Conservation (phyloP, 1,139 yeast species). For the Taiozyma sp. region DNA sequence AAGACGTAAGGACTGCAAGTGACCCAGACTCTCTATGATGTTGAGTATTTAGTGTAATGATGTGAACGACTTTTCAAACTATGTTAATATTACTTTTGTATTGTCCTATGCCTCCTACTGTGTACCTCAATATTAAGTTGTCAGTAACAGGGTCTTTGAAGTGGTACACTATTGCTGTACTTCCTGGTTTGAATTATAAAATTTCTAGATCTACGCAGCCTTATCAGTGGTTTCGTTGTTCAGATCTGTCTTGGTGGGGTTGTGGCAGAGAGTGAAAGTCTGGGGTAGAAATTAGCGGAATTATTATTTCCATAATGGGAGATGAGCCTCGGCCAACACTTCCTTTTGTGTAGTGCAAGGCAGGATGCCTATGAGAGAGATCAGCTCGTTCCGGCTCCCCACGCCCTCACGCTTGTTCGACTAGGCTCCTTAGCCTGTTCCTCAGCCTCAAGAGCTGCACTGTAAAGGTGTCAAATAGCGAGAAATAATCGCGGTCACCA, state of each 20-base stretch:
- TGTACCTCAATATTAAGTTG: not conserved
- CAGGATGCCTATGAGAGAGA: not conserved
- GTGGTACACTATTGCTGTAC: not conserved
- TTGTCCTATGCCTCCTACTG: not conserved
- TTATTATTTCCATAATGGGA: not conserved
- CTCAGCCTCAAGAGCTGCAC: not conserved
- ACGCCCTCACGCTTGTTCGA: not conserved
- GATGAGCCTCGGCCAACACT: not conserved
- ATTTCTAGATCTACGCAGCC: not conserved
- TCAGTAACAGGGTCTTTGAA: not conserved
- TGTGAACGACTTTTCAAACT: not conserved
- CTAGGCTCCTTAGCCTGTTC: not conserved
- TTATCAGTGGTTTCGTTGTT: not conserved
- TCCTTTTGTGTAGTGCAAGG: not conserved
- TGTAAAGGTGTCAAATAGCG: not conserved
- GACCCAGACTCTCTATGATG: constrained; percentile 1
- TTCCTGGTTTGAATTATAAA: no score
- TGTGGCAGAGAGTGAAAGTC: not conserved
- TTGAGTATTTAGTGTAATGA: not conserved
- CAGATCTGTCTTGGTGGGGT: not conserved
- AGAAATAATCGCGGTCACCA: not conserved
- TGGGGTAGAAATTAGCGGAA: not conserved
- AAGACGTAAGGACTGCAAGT: constrained; percentile 11
- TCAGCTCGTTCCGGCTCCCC: not conserved
- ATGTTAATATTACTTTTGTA: not conserved